These are phyloP conservation scores for Penicillium paradoxum DNA, from an alignment of 495 filamentous ascomycete genomes.

Conservation along the genomic window DNA sequence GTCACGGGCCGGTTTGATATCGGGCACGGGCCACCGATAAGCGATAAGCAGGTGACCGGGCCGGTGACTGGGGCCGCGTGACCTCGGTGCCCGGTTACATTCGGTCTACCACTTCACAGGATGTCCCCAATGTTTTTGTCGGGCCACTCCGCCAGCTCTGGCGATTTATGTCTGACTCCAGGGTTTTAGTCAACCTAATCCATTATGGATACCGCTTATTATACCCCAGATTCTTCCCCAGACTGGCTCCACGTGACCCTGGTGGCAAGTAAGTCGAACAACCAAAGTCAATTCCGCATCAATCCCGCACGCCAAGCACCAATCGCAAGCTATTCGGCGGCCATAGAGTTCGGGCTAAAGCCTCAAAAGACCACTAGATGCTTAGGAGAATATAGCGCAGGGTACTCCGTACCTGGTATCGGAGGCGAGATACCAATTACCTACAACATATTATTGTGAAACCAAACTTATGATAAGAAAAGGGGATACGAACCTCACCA, in stretches of 20 bases:
- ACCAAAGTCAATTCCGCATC: not conserved
- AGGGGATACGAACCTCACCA: constrained; percentile 2
- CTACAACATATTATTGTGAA: constrained; percentile 1
- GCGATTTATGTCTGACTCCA: too few species aligned
- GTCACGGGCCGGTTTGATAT: constrained; percentile 15
- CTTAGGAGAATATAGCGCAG: not conserved
- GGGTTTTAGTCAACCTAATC: not conserved
- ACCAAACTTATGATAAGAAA: not conserved
- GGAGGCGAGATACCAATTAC: not conserved
- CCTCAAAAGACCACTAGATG: not conserved
- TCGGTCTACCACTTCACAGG: not conserved
- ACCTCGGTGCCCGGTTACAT: not conserved
- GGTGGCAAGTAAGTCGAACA: not conserved
- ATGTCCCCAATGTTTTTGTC: too few species aligned
- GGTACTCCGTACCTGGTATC: not conserved
- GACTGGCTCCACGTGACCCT: not conserved
- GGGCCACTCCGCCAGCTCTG: too few species aligned
- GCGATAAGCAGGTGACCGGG: constrained; percentile 7
- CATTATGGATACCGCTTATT: not conserved
- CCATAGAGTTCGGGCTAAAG: not conserved
- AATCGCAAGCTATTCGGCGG: not conserved
- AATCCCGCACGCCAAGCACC: not conserved
- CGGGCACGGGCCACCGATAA: constrained; percentile 11
- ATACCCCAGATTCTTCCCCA: constrained; percentile 8
- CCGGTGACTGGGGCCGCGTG: constrained; percentile 8